Evolutionary conservation across 345 rosid genomes (phyloP).

Genomic region (Limnanthes douglasii): DNA sequence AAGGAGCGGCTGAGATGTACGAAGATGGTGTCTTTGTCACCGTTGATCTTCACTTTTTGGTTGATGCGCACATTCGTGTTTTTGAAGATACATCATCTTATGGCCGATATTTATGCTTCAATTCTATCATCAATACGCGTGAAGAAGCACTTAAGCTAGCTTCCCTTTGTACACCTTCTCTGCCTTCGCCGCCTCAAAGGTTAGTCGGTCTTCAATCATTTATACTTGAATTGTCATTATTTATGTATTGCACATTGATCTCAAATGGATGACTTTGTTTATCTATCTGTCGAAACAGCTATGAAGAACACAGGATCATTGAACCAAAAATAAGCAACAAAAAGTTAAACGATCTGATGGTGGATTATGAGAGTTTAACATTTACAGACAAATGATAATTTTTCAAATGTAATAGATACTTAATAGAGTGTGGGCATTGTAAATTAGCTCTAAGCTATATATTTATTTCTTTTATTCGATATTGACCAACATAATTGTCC

Average conservation of each 20-base stretch:
- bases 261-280: neutral
- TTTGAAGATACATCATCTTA: constrained; percentile 39
- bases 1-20: constrained; percentile 74
- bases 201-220: constrained; percentile 3
- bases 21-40: constrained; percentile 49
- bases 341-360: constrained; percentile 38
- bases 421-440: too few relatives aligned
- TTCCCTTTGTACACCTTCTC: constrained; percentile 13
- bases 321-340: constrained; percentile 39
- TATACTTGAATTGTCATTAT: neutral
- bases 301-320: constrained; percentile 17
- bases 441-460: too few relatives aligned
- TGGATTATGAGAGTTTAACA: constrained; percentile 21
- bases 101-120: constrained; percentile 54
- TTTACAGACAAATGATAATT: too few relatives aligned
- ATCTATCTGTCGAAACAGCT: constrained; percentile 6
- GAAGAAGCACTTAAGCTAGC: constrained; percentile 32
- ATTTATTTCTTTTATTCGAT: too few relatives aligned
- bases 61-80: constrained; percentile 41
- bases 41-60: constrained; percentile 26
- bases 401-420: too few relatives aligned
- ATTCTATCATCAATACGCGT: constrained; percentile 20
- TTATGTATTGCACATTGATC: too few relatives aligned
- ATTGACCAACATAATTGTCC: too few relatives aligned
- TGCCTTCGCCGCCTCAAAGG: constrained; percentile 18